Conservation (phyloP, 2,329 filamentous ascomycete genomes). For the Aspergillus sp. region DNA sequence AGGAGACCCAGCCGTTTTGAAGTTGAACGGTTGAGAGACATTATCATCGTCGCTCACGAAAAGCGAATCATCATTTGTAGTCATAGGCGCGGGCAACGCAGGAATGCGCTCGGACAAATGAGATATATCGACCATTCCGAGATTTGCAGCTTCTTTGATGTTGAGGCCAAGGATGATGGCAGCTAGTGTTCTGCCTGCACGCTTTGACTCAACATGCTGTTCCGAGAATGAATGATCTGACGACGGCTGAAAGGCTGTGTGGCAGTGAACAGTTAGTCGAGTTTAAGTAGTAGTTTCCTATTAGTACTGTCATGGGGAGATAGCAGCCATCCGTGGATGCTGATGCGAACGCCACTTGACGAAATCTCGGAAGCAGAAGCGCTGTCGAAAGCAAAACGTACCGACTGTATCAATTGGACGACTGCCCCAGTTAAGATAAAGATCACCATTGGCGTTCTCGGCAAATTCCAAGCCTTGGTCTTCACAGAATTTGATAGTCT, state of each 20-base stretch:
- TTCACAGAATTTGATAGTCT: constrained; percentile 57
- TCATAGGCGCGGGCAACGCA: constrained; percentile 27
- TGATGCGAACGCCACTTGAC: constrained; percentile 4
- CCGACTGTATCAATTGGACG: constrained; percentile 51
- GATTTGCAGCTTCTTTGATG: constrained; percentile 52
- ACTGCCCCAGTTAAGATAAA: constrained; percentile 55
- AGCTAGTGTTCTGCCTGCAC: constrained; percentile 55
- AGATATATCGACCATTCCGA: constrained; percentile 52
- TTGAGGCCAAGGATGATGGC: constrained; percentile 60
- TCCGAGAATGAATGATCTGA: constrained; percentile 57
- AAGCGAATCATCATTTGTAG: constrained; percentile 38
- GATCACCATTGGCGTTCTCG: constrained; percentile 46
- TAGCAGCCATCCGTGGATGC: background rate
- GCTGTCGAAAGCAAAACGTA: constrained; percentile 32
- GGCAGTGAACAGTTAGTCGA: constrained; percentile 21
- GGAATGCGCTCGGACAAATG: constrained; percentile 33
- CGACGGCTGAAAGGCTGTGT: constrained; percentile 44
- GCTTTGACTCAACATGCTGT: constrained; percentile 60
- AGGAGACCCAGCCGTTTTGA: constrained; percentile 17
- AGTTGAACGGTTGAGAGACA: constrained; percentile 26
- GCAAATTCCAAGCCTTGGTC: constrained; percentile 55
- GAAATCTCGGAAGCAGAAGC: constrained; percentile 22
- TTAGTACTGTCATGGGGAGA: background rate
- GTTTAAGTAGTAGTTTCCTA: constrained; percentile 6
- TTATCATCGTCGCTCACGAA: constrained; percentile 43